Evolutionary conservation across 805 yeast genomes (phyloP).

Genomic region (Saccharomycopsis malanga): DNA sequence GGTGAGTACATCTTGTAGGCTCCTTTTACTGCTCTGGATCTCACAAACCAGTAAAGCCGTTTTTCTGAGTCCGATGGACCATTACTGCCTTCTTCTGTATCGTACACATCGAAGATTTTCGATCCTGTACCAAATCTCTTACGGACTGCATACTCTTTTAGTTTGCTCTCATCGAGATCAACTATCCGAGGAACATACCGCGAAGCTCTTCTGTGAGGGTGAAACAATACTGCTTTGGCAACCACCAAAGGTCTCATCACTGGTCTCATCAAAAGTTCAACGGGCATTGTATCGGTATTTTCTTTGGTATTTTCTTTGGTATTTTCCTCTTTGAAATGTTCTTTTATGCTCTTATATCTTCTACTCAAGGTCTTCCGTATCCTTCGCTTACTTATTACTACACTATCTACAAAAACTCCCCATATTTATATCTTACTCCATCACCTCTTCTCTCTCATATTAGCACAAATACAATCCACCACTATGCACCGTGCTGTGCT

Average conservation of each 20-base stretch:
- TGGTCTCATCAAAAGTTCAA: constrained; percentile 52
- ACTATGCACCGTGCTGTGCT: too few species aligned
- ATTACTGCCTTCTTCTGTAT: constrained; percentile 33
- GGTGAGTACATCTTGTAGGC: constrained; percentile 51
- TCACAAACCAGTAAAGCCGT: constrained; percentile 44
- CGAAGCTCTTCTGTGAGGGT: constrained; percentile 49
- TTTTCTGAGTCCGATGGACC: constrained; percentile 37
- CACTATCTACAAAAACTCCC: too few species aligned
- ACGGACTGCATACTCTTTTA: constrained; percentile 41
- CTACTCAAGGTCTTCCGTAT: too few species aligned
- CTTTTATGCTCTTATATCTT: neutral
- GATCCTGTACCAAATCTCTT: constrained; percentile 57
- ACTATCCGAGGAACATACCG: constrained; percentile 48
- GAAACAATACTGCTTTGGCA: constrained; percentile 47
- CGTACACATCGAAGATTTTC: constrained; percentile 48
- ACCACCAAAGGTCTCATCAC: constrained; percentile 52
- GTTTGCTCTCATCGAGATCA: constrained; percentile 33
- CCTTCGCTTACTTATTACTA: too few species aligned
- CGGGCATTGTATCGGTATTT: constrained; percentile 38
- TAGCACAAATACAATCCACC: too few species aligned
- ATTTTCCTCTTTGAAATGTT: neutral
- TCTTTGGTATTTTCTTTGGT: neutral
- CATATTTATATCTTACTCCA: too few species aligned
- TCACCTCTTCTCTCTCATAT: too few species aligned
- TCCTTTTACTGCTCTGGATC: constrained; percentile 64